Percentiles rank a stretch among this genome's conserved stretches.
These are phyloP conservation scores for Thalia dealbata DNA, from an alignment of 176 grass and related monocot genomes.

Conservation along the genomic window DNA sequence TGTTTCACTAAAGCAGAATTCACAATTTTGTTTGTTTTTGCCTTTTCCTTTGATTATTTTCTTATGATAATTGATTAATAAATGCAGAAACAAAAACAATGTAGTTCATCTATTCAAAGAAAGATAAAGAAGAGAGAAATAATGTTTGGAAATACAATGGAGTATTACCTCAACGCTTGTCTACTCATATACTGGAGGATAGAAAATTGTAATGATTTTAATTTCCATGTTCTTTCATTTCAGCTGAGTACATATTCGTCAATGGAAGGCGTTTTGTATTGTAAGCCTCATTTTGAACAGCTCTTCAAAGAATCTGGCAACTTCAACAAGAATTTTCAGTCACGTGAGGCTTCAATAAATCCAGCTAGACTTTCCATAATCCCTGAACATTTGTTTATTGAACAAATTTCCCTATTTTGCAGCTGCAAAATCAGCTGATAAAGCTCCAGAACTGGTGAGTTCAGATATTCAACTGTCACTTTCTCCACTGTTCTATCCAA, in stretches of 20 bases:
- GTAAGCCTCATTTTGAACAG: conserved; percentile 91
- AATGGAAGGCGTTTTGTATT: conserved; percentile 74
- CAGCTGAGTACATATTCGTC: conserved; percentile 84
- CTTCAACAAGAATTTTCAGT: conserved; percentile 83
- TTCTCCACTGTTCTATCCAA: background rate
- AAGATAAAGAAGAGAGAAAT: background rate
- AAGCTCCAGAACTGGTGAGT: conserved; percentile 58
- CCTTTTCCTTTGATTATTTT: no score
- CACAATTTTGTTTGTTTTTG: no score
- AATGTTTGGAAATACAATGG: background rate
- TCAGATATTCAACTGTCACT: background rate
- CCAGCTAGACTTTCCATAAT: background rate
- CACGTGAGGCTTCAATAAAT: conserved; percentile 20
- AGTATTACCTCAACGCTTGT: background rate
- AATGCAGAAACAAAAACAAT: no score
- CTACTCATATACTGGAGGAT: no score
- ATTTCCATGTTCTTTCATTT: conserved; percentile 3
- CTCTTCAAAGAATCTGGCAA: conserved; percentile 80
- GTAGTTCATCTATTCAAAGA: no score
- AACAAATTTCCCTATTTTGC: conserved; percentile 21
- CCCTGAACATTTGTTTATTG: background rate
- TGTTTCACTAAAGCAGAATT: no score
- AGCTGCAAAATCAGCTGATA: conserved; percentile 54
- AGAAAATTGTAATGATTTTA: background rate
- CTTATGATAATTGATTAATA: no score